These are phyloP conservation scores for Eleusine coracana DNA, from an alignment of 176 grass and related monocot genomes.

Conservation along the genomic window DNA sequence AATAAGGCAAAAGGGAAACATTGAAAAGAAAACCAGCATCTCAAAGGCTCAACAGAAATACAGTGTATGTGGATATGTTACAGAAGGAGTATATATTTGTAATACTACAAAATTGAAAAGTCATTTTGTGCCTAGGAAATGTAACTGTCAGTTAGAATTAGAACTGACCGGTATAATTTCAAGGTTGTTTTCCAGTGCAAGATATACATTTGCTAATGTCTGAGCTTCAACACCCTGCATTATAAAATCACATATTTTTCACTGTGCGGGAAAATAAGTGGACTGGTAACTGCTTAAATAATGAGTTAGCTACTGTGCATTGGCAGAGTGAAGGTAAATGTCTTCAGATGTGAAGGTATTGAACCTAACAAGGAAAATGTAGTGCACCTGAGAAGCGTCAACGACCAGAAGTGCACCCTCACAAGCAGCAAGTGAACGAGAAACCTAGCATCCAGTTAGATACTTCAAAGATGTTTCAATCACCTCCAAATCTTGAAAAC, in stretches of 20 bases:
- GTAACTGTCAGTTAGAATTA: conserved; percentile 20
- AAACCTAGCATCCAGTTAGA: conserved; percentile 68
- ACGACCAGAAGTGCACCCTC: conserved; percentile 96
- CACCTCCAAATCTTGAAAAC: conserved; percentile 26
- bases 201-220: conserved; percentile 93
- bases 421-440: conserved; percentile 96
- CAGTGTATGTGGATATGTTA: conserved; percentile 15
- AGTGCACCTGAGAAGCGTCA: conserved; percentile 98
- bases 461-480: conserved; percentile 38
- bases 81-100: not conserved
- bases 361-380: conserved; percentile 67
- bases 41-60: conserved; percentile 4
- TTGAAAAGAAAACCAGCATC: conserved; percentile 25
- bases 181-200: conserved; percentile 92
- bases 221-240: conserved; percentile 99
- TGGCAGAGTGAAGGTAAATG: conserved; percentile 30
- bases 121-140: not conserved
- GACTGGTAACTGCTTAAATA: conserved; percentile 28
- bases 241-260: conserved; percentile 35
- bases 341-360: conserved; percentile 32
- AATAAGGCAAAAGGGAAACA: conserved; percentile 16
- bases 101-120: not conserved
- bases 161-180: conserved; percentile 91
- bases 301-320: conserved; percentile 31
- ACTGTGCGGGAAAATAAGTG: conserved; percentile 21